These are phyloP conservation scores for Pichia sp. DNA, from an alignment of 1,139 yeast species.

Conservation along the genomic window DNA sequence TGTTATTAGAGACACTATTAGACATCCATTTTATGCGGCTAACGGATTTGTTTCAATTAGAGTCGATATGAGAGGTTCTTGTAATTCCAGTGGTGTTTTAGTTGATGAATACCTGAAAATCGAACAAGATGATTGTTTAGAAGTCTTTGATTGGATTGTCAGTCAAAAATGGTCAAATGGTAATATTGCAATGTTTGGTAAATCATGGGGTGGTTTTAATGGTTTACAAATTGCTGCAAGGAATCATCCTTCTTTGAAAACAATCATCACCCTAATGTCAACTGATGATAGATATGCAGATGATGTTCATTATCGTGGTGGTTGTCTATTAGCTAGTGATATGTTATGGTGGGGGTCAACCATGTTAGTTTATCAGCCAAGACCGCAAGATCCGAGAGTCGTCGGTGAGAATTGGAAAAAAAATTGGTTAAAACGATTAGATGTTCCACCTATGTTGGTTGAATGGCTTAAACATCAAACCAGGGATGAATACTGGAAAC, in stretches of 20 bases:
- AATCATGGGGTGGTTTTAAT: conserved; percentile 43
- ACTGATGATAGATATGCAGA: conserved; percentile 40
- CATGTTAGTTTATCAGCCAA: conserved; percentile 35
- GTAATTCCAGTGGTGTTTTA: conserved; percentile 37
- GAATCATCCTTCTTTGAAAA: conserved; percentile 38
- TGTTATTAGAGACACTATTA: conserved; percentile 35
- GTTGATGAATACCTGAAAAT: conserved; percentile 35
- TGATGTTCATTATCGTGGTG: conserved; percentile 41
- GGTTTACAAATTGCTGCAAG: conserved; percentile 38
- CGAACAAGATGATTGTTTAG: conserved; percentile 38
- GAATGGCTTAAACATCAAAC: conserved; percentile 37
- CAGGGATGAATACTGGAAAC: conserved; percentile 39
- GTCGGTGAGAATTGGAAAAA: conserved; percentile 35
- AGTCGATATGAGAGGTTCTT: conserved; percentile 39
- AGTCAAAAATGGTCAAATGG: conserved; percentile 38
- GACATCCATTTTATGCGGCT: conserved; percentile 40
- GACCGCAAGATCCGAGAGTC: conserved; percentile 37
- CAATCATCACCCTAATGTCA: conserved; percentile 36
- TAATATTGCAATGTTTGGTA: conserved; percentile 39
- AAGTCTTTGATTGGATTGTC: conserved; percentile 36
- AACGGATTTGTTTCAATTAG: conserved; percentile 37
- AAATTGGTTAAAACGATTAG: conserved; percentile 34
- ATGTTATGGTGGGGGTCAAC: conserved; percentile 44
- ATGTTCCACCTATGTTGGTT: conserved; percentile 33
- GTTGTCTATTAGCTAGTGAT: conserved; percentile 36